A percentile compares a stretch with the other conserved stretches of the same genome.
Conservation (phyloP, 768 basidiomycete species). For the Asterophora lycoperdoides region DNA sequence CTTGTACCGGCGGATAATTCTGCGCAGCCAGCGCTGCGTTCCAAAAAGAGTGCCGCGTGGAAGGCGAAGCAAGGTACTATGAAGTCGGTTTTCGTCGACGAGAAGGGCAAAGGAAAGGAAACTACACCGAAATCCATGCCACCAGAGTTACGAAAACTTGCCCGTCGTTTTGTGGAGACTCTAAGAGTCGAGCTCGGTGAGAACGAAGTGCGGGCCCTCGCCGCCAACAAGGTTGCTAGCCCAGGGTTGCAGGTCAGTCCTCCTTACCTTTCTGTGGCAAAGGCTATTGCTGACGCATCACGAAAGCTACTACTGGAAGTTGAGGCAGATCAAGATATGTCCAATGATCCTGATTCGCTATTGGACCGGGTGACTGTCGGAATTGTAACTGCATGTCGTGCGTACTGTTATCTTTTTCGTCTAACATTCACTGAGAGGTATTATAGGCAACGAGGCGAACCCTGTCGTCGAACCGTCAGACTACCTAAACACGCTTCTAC, state of each 20-base stretch:
- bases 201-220: constrained; percentile 76
- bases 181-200: constrained; percentile 51
- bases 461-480: constrained; percentile 54
- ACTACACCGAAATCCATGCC: constrained; percentile 31
- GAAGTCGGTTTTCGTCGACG: constrained; percentile 68
- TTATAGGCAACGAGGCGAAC: constrained; percentile 36
- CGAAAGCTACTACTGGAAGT: constrained; percentile 75
- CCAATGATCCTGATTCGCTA: constrained; percentile 61
- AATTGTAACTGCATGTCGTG: constrained; percentile 62
- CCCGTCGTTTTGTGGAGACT: constrained; percentile 43
- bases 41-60: constrained; percentile 81
- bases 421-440: background rate
- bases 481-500: constrained; percentile 76
- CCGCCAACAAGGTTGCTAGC: constrained; percentile 71
- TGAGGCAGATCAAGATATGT: constrained; percentile 63
- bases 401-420: constrained; percentile 22
- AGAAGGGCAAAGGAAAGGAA: constrained; percentile 34
- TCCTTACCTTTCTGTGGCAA: constrained; percentile 7
- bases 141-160: constrained; percentile 42
- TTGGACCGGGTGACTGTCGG: constrained; percentile 82
- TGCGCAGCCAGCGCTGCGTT: constrained; percentile 51
- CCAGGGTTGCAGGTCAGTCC: constrained; percentile 64
- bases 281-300: constrained; percentile 6
- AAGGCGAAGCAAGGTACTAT: constrained; percentile 77
- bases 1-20: constrained; percentile 36